Conservation (phyloP, 371 early-diverging fungal species). For the Apophysomyces trapeziformis region DNA sequence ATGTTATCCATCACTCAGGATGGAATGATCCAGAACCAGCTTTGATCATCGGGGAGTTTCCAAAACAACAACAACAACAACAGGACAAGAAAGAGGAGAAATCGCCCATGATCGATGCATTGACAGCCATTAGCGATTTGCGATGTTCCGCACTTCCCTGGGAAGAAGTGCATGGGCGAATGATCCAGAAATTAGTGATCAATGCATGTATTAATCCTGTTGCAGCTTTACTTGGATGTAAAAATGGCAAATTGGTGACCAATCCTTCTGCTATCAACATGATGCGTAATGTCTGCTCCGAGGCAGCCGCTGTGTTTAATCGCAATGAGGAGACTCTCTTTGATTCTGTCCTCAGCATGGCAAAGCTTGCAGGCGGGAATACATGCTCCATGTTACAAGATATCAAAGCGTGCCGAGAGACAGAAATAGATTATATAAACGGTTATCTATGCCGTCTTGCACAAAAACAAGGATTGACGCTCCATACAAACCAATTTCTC, state of each 20-base stretch:
- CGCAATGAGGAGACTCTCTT: slow-evolving; percentile 28
- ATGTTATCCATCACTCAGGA: slow-evolving; percentile 53
- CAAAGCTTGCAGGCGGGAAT: slow-evolving; percentile 43
- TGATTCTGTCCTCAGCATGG: slow-evolving; percentile 30
- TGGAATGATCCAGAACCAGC: slow-evolving; percentile 42
- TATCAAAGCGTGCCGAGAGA: slow-evolving; percentile 33
- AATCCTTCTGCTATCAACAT: slow-evolving; percentile 23
- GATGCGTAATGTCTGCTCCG: slow-evolving; percentile 33
- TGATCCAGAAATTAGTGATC: slow-evolving; percentile 60
- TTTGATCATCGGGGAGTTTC: slow-evolving; percentile 34
- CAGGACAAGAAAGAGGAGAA: background rate
- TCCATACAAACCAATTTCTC: slow-evolving; percentile 25
- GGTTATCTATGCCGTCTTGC: slow-evolving; percentile 53
- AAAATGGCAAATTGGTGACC: slow-evolving; percentile 43
- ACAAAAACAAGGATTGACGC: slow-evolving; percentile 16
- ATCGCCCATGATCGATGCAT: slow-evolving; percentile 23
- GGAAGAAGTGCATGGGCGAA: slow-evolving; percentile 41
- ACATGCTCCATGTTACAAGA: slow-evolving; percentile 68
- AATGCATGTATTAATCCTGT: slow-evolving; percentile 65
- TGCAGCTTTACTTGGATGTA: slow-evolving; percentile 49
- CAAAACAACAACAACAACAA: slow-evolving; percentile 15
- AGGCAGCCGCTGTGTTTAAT: slow-evolving; percentile 32
- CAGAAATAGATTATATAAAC: slow-evolving; percentile 68
- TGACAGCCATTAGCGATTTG: slow-evolving; percentile 34
- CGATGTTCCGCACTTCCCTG: slow-evolving; percentile 32